Evolutionary conservation across 2,329 filamentous ascomycete species (phyloP).

Genomic region (Calycina herbarum): DNA sequence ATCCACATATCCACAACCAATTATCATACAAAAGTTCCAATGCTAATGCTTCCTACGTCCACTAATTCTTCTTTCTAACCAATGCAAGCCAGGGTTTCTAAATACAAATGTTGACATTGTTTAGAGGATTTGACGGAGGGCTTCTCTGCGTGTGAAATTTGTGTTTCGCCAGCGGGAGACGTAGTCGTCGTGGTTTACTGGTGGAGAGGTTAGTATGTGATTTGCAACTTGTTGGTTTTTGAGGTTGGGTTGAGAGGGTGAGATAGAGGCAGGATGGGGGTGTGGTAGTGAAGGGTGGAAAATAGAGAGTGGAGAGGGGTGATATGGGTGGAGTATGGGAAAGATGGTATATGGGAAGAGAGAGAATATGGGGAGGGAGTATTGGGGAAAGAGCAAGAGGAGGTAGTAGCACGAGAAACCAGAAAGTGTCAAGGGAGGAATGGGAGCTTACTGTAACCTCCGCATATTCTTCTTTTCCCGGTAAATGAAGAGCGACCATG

Average conservation of each 20-base stretch:
- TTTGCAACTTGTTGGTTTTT: not conserved
- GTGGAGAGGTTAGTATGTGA: not conserved
- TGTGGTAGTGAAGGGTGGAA: not conserved
- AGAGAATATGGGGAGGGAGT: not conserved
- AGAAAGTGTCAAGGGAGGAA: not conserved
- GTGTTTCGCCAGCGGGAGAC: constrained; percentile 73
- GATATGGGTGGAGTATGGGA: too few species aligned
- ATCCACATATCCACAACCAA: too few species aligned
- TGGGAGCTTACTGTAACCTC: constrained; percentile 74
- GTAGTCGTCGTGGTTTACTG: constrained; percentile 80
- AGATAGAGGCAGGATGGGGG: not conserved
- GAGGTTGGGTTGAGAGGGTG: not conserved
- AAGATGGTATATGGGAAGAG: too few species aligned
- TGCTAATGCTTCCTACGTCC: too few species aligned
- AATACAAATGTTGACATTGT: not conserved
- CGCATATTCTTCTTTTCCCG: constrained; percentile 84
- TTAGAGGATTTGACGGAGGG: constrained; percentile 27
- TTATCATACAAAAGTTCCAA: too few species aligned
- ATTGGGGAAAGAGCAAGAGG: not conserved
- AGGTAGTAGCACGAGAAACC: too few species aligned
- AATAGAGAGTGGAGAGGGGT: not conserved
- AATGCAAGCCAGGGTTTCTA: too few species aligned
- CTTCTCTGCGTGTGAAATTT: constrained; percentile 50
- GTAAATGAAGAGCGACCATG: constrained; percentile 84
- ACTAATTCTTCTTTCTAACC: too few species aligned